A percentile compares a stretch with the other conserved stretches of the same genome.
Conservation (phyloP, 495 filamentous ascomycete species). For the Daldinia loculata region DNA sequence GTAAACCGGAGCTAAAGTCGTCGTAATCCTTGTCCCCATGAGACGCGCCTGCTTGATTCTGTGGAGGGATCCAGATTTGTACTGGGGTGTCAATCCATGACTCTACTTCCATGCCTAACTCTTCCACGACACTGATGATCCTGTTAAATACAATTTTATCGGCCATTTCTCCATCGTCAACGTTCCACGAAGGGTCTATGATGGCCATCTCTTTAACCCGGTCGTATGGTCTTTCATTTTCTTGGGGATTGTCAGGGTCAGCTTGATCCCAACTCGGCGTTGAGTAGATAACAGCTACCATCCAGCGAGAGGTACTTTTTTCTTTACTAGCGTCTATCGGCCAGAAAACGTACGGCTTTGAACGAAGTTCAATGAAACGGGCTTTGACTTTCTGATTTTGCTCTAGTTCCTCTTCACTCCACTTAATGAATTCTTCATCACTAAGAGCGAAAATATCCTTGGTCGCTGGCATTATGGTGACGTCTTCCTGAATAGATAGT, state of each 20-base stretch:
- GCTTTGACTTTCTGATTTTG: background rate
- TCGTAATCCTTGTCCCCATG: fast-evolving
- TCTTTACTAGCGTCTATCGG: background rate
- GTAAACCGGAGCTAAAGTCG: slow-evolving; percentile 24
- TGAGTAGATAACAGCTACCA: slow-evolving; percentile 7
- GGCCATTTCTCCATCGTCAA: background rate
- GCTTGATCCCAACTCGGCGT: background rate
- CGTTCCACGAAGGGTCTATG: slow-evolving; percentile 11
- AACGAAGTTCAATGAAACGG: background rate
- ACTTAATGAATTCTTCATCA: background rate
- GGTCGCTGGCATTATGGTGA: background rate
- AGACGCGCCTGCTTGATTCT: background rate
- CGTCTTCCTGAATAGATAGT: background rate
- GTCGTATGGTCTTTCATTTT: background rate
- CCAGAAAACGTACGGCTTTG: slow-evolving; percentile 16
- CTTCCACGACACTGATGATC: background rate
- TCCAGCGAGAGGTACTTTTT: background rate
- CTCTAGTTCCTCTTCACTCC: background rate
- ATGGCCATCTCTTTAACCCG: background rate
- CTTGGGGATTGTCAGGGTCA: no score
- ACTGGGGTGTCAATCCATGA: background rate
- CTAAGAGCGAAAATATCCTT: background rate
- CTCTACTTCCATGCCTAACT: background rate
- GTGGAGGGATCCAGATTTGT: slow-evolving; percentile 7
- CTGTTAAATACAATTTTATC: background rate